Conservation (phyloP, 2,329 filamentous ascomycete genomes). For the Esteya vermicola region DNA sequence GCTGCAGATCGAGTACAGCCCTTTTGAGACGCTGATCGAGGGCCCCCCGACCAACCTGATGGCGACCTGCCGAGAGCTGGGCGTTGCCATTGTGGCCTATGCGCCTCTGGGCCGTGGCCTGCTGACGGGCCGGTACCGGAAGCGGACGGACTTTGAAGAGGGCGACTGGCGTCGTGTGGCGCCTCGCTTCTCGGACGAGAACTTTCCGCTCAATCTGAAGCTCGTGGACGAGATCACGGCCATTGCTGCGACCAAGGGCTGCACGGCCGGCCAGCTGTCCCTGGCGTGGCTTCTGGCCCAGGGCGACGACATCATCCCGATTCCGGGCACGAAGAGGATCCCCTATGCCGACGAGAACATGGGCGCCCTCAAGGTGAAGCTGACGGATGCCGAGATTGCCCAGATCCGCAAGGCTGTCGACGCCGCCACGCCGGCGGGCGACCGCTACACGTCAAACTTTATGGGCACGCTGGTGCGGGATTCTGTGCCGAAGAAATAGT, state of each 20-base stretch:
- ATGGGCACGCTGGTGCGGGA: slow-evolving; percentile 1
- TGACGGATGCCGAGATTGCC: slow-evolving; percentile 6
- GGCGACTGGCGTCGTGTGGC: slow-evolving; percentile 10
- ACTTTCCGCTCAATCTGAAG: slow-evolving; percentile 32
- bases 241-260: slow-evolving; percentile 17
- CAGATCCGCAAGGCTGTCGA: slow-evolving; percentile 7
- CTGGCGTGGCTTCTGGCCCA: slow-evolving; percentile 40
- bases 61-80: slow-evolving; percentile 29
- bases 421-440: slow-evolving; percentile 1
- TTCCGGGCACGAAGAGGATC: slow-evolving; percentile 20
- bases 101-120: slow-evolving; percentile 27
- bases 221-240: slow-evolving; percentile 14
- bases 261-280: slow-evolving; percentile 35
- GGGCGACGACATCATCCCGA: slow-evolving; percentile 25
- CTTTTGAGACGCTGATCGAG: slow-evolving; percentile 45
- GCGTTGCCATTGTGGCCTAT: slow-evolving; percentile 24
- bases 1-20: slow-evolving; percentile 39
- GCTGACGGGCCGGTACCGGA: slow-evolving; percentile 21
- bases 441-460: slow-evolving; percentile 1
- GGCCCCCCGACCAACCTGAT: slow-evolving; percentile 24
- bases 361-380: slow-evolving; percentile 12
- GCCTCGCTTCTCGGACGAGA: slow-evolving; percentile 28
- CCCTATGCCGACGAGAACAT: slow-evolving; percentile 18
- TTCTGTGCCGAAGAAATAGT: neutral
- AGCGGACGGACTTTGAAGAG: slow-evolving; percentile 4